Percentiles rank a stretch among this genome's conserved stretches.
Evolutionary conservation across 179 eudicot genomes (phyloP).

Genomic region (Gypsophila paniculata): DNA sequence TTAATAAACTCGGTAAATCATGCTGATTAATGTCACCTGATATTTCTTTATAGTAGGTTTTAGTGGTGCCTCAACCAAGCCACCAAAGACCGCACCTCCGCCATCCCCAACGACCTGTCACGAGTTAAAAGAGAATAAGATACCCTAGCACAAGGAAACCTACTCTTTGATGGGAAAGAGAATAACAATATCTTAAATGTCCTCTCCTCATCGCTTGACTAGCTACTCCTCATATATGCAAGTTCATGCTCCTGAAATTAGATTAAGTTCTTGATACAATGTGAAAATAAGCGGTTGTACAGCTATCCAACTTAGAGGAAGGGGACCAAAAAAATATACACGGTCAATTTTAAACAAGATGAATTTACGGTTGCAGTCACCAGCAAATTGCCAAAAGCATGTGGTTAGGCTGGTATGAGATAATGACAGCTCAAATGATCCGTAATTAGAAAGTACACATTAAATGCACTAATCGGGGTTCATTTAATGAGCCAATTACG

Average conservation of each 20-base stretch:
- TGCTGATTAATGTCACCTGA: constrained; percentile 49
- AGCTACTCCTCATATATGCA: not conserved
- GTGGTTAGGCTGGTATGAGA: not conserved
- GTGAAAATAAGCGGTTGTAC: not conserved
- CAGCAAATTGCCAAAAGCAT: constrained; percentile 5
- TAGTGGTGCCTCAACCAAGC: constrained; percentile 85
- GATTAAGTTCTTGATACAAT: not conserved
- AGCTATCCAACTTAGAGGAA: not conserved
- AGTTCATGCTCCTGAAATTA: not conserved
- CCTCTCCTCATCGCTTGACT: not conserved
- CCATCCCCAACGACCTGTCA: constrained; percentile 86
- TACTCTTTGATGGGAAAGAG: not conserved
- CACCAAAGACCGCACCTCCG: constrained; percentile 87
- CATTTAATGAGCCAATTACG: not conserved
- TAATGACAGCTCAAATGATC: not conserved
- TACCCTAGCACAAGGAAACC: not conserved
- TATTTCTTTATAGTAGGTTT: constrained; percentile 58
- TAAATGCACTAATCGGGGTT: not conserved
- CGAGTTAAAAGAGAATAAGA: not conserved
- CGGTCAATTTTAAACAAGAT: not conserved
- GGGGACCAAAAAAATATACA: not conserved
- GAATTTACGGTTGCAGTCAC: not conserved
- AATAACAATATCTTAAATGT: not conserved
- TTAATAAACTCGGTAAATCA: not conserved
- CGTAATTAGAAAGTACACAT: not conserved